Conservation (phyloP, 805 yeast genomes). For the Metschnikowia dekortorum region DNA sequence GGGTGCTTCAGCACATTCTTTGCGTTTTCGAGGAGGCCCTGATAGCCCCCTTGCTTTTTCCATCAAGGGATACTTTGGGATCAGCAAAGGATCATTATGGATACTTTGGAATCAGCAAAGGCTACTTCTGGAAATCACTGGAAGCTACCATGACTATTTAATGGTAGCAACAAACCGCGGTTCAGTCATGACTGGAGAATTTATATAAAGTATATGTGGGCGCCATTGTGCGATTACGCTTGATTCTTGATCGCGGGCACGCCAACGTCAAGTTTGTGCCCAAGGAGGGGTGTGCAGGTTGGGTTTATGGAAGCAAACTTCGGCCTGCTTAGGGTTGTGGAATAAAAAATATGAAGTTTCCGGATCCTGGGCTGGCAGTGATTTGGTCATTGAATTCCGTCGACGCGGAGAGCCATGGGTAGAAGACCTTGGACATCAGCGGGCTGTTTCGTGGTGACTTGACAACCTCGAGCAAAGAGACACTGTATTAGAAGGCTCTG, state of each 20-base stretch:
- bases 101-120: no score
- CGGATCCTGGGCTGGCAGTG: slow-evolving; percentile 77
- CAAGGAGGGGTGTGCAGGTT: slow-evolving; percentile 75
- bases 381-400: slow-evolving; percentile 65
- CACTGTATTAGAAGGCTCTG: slow-evolving; percentile 51
- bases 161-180: no score
- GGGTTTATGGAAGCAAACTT: slow-evolving; percentile 66
- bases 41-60: no score
- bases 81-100: no score
- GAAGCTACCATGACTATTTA: no score
- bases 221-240: slow-evolving; percentile 70
- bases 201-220: no score
- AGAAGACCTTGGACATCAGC: slow-evolving; percentile 60
- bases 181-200: no score
- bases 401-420: slow-evolving; percentile 60
- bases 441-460: slow-evolving; percentile 47
- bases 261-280: slow-evolving; percentile 88
- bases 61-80: no score
- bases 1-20: no score
- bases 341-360: slow-evolving; percentile 78
- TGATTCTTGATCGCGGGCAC: slow-evolving; percentile 80
- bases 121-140: no score
- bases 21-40: no score
- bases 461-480: slow-evolving; percentile 54
- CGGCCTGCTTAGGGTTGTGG: slow-evolving; percentile 58